Base-by-base conservation (phyloP, 495 filamentous ascomycete species). In the Penicillium ochrochloron region DNA sequence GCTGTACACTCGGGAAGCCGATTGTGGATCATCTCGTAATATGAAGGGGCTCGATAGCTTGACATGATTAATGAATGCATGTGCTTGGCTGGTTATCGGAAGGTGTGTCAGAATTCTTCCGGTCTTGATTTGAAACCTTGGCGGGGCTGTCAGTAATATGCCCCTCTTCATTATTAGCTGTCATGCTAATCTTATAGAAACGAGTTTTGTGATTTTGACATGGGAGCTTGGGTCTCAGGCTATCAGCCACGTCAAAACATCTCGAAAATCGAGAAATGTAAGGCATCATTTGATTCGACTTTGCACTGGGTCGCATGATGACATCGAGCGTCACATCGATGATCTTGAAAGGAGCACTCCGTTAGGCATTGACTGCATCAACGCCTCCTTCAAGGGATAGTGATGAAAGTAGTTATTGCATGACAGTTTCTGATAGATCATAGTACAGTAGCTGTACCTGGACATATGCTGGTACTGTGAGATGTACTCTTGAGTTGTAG, bases 1-100 rank as follows among this genome's bases (percentile, higher is more conserved):
- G 53, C 63, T 53, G 58, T 57, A 57, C 52, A 65, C 27, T 51
- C 27, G 63, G 58, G 19, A 34, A 41, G 14, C 58, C 35, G 51
- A 61, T 14, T 25, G 56, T 48, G 44, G 44, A 25, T 48, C 44
- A 48, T 3, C 23, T 12, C 21, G 44, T 48, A 23, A 48, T 48
- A 48, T 52, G 48, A 52, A 52, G 48, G 48, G 25, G 48, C 27
- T 31, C n/a, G 48, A 31, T 52, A 31, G 48, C 25, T 52, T 52
- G 27, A 48, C 44, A 11, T 48, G 44, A 23, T 12, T 25, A 48
- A 48, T n/a, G 31, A 19, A 12, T 31, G 48, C 23, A 52, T 52
- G 48, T 52, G 48, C 25, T 52, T 58, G 11, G 23, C 56, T 23
- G 56, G n/a, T 23, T 44, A 52, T 52, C 48, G 25, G 48, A 31